A percentile compares a stretch with the other conserved stretches of the same genome.
Evolutionary conservation across 1,284 basidiomycete genomes (phyloP).

Genomic region (Ganoderma resinaceum): DNA sequence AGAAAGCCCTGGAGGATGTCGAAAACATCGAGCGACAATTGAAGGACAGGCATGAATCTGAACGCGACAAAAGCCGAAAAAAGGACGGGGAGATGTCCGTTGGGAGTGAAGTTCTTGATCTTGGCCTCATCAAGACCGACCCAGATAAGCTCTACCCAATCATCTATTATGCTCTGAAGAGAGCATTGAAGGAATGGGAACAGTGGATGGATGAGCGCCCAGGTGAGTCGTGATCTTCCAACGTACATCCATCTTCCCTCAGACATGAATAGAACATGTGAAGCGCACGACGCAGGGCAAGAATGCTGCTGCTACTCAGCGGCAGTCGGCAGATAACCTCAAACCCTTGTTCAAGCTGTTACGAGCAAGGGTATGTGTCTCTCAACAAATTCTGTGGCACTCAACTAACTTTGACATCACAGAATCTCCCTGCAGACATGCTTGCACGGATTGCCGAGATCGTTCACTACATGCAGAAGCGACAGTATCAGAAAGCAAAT

Average conservation of each 20-base stretch:
- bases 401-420: constrained; percentile 9
- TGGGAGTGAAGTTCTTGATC: constrained; percentile 68
- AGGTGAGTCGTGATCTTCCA: constrained; percentile 52
- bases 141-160: constrained; percentile 97
- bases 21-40: constrained; percentile 83
- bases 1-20: constrained; percentile 90
- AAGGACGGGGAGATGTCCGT: constrained; percentile 63
- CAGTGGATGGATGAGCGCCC: constrained; percentile 92
- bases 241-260: not conserved
- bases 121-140: constrained; percentile 87
- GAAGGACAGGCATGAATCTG: constrained; percentile 56
- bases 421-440: constrained; percentile 87
- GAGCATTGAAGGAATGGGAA: constrained; percentile 94
- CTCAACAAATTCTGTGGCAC: not conserved
- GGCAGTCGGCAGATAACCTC: constrained; percentile 95
- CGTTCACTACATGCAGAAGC: constrained; percentile 94
- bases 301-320: constrained; percentile 92
- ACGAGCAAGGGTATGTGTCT: constrained; percentile 80
- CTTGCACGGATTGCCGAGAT: constrained; percentile 93
- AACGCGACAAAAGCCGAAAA: constrained; percentile 63
- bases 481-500: constrained; percentile 94
- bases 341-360: constrained; percentile 96
- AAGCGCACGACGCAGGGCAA: constrained; percentile 93
- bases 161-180: constrained; percentile 97
- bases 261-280: constrained; percentile 60